phyloP scores from a whole-genome alignment of 345 rosid genomes.

The Firmiana major region DNA sequence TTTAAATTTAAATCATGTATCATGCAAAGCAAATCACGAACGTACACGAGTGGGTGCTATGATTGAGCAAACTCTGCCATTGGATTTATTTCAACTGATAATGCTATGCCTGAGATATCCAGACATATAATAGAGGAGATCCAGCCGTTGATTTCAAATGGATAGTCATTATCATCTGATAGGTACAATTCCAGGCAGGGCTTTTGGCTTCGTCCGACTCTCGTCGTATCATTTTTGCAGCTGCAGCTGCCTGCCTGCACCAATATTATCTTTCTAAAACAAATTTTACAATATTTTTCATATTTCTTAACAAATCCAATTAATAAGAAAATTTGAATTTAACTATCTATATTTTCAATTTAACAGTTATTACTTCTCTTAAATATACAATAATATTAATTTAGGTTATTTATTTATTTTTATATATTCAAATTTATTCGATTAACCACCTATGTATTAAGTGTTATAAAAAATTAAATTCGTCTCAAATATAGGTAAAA shows the following conservation, averaged over 20 bases:
- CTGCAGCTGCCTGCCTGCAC: neutral
- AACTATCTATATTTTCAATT: neutral
- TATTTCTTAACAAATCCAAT: neutral
- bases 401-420: no score
- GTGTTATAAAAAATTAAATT: no score
- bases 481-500: no score
- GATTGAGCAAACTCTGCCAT: constrained; percentile 22
- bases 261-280: neutral
- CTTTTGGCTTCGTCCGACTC: constrained; percentile 32
- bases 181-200: constrained; percentile 32
- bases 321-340: neutral
- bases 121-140: constrained; percentile 25
- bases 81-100: constrained; percentile 3
- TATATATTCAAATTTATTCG: no score
- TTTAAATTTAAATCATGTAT: neutral
- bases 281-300: neutral
- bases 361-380: neutral
- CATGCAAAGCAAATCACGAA: neutral
- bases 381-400: neutral
- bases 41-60: neutral
- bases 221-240: constrained; percentile 2
- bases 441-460: no score
- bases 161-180: constrained; percentile 35
- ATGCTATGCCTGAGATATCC: neutral
- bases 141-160: constrained; percentile 43